Percentiles rank a stretch among this genome's conserved stretches.
phyloP scores from a whole-genome alignment of 495 filamentous ascomycete species.

The Lophiostoma macrostomum region DNA sequence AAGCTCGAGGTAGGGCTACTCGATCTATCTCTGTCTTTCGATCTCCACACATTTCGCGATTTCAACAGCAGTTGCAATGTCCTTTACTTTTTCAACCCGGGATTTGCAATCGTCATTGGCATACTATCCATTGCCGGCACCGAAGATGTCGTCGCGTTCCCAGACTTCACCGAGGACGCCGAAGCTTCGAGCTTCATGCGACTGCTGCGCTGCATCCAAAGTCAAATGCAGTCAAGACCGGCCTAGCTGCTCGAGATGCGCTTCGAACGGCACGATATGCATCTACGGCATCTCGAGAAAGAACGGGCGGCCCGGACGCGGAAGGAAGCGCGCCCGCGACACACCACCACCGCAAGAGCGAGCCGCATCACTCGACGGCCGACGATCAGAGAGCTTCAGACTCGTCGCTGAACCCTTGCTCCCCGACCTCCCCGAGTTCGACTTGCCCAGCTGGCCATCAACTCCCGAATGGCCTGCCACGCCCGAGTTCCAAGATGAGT shows the following conservation, averaged over 20 bases:
- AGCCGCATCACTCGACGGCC: conserved; percentile 16
- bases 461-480: conserved; percentile 13
- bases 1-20: not conserved
- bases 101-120: conserved; percentile 11
- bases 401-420: conserved; percentile 15
- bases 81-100: not conserved
- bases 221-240: conserved; percentile 40
- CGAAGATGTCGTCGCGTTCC: not conserved
- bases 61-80: conserved; percentile 3
- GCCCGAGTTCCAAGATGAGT: conserved; percentile 16
- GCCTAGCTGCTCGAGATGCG: conserved; percentile 34
- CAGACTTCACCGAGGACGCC: conserved; percentile 28
- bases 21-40: not conserved
- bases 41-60: not conserved
- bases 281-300: conserved; percentile 35
- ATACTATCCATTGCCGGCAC: not conserved
- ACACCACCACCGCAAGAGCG: conserved; percentile 21
- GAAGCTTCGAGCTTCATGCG: conserved; percentile 38
- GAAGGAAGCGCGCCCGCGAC: conserved; percentile 26
- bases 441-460: conserved; percentile 10
- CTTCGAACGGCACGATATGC: conserved; percentile 27
- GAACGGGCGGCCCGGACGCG: conserved; percentile 34
- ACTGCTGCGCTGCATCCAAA: conserved; percentile 37
- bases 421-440: conserved; percentile 10
- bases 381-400: conserved; percentile 23